Conservation (phyloP, 106 monocot species). For the Acorus calamus region DNA sequence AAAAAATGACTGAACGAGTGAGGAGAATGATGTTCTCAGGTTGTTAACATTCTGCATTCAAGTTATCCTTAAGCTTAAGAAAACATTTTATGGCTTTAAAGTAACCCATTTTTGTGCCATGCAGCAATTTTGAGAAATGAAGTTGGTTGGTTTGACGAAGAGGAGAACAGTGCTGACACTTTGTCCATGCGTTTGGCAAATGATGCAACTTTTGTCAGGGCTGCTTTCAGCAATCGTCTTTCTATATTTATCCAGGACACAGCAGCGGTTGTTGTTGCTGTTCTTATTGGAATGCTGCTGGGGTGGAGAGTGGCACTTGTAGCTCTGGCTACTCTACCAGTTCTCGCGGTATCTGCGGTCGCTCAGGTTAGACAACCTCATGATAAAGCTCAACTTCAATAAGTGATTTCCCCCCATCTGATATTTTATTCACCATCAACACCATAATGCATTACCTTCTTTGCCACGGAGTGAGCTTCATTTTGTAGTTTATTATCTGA, state of each 20-base stretch:
- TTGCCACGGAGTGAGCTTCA: no score
- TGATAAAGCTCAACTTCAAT: no score
- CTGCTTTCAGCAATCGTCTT: constrained; percentile 96
- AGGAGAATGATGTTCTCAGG: constrained; percentile 99
- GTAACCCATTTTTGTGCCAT: background rate
- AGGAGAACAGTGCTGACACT: constrained; percentile 91
- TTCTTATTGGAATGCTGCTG: constrained; percentile 78
- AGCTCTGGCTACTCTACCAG: constrained; percentile 81
- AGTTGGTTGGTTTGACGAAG: constrained; percentile 99
- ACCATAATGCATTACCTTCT: no score
- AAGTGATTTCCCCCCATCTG: no score
- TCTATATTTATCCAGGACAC: constrained; percentile 97
- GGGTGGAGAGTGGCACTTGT: constrained; percentile 90
- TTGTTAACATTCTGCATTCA: constrained; percentile 19
- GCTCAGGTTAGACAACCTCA: constrained; percentile 57
- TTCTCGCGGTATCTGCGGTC: constrained; percentile 81
- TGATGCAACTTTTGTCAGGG: constrained; percentile 98
- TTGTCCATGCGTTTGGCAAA: constrained; percentile 96
- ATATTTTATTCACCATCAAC: no score
- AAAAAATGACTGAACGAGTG: constrained; percentile 97
- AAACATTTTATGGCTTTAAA: background rate
- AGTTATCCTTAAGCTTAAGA: background rate
- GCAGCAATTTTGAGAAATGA: constrained; percentile 88
- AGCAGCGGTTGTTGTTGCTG: constrained; percentile 68
- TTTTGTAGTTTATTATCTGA: no score